Percentiles rank a stretch among this genome's conserved stretches.
Conservation (phyloP, 192 early-diverging fungal species). For the Linnemannia exigua region DNA sequence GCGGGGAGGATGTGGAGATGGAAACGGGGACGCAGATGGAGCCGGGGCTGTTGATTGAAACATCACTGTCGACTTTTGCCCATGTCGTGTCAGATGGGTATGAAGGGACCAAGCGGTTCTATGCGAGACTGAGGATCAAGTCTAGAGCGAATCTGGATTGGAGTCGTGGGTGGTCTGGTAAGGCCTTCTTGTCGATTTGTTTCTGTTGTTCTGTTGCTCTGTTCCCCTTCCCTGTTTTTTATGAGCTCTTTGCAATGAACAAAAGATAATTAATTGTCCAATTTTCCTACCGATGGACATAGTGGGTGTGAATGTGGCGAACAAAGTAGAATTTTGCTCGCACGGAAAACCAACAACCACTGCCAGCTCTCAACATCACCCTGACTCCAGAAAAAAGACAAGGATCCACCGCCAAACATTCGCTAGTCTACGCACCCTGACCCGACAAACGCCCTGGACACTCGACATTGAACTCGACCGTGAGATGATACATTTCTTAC, state of each 20-base stretch:
- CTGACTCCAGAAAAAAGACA: background rate
- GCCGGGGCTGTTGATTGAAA: background rate
- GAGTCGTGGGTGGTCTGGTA: constrained; percentile 40
- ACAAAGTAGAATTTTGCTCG: background rate
- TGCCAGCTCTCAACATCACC: background rate
- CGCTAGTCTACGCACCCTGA: constrained; percentile 16
- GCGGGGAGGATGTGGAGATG: background rate
- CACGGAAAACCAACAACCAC: background rate
- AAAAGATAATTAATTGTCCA: too few relatives aligned
- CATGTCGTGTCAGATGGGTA: background rate
- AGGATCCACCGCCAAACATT: background rate
- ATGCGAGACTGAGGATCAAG: constrained; percentile 6
- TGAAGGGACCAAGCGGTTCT: constrained; percentile 14
- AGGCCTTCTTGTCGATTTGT: too few relatives aligned
- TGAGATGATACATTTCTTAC: background rate
- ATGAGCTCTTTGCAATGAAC: background rate
- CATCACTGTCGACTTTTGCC: background rate
- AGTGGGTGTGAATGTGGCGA: background rate
- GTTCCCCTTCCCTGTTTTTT: background rate
- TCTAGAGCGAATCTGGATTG: constrained; percentile 28
- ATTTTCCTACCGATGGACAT: too few relatives aligned
- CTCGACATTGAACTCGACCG: constrained; percentile 28
- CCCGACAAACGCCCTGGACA: constrained; percentile 13
- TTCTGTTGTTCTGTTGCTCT: too few relatives aligned
- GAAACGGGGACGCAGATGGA: background rate